Evolutionary conservation across 805 yeast species (phyloP).

Genomic region (Hemisphaericaspora nanyangensis): DNA sequence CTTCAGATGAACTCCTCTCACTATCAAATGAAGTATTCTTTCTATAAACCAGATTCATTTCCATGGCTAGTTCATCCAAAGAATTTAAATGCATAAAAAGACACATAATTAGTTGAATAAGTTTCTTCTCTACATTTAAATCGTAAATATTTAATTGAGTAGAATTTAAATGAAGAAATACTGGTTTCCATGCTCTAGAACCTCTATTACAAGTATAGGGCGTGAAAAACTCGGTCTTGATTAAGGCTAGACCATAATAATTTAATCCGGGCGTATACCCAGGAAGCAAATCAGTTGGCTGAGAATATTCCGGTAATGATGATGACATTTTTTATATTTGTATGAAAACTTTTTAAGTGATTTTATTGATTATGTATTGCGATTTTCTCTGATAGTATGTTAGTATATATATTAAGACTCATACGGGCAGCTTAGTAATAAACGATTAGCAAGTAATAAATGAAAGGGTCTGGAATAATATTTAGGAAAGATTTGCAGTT

Average conservation of each 20-base stretch:
- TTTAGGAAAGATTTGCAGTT: neutral
- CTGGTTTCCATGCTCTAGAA: slow-evolving; percentile 31
- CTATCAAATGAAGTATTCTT: neutral
- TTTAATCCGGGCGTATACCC: slow-evolving; percentile 28
- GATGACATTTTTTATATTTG: too few relatives aligned
- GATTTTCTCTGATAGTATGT: neutral
- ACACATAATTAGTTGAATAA: slow-evolving; percentile 21
- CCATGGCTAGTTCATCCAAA: slow-evolving; percentile 12
- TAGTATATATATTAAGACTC: neutral
- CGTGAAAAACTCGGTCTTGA: slow-evolving; percentile 33
- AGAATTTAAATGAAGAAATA: slow-evolving; percentile 35
- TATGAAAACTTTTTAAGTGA: too few relatives aligned
- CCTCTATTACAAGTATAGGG: slow-evolving; percentile 31
- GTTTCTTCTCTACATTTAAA: slow-evolving; percentile 18
- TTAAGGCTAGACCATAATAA: slow-evolving; percentile 29
- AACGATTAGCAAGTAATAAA: too few relatives aligned
- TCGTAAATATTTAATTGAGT: slow-evolving; percentile 34
- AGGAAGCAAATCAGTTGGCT: slow-evolving; percentile 24
- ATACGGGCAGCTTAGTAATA: neutral
- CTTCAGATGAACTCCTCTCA: slow-evolving; percentile 1
- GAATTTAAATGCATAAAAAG: slow-evolving; percentile 29
- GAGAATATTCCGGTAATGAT: slow-evolving; percentile 19
- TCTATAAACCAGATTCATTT: slow-evolving; percentile 5
- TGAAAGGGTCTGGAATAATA: neutral
- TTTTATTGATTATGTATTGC: neutral